phyloP scores from a whole-genome alignment of 2,329 filamentous ascomycete genomes.

The Phyllosticta ampelicida region DNA sequence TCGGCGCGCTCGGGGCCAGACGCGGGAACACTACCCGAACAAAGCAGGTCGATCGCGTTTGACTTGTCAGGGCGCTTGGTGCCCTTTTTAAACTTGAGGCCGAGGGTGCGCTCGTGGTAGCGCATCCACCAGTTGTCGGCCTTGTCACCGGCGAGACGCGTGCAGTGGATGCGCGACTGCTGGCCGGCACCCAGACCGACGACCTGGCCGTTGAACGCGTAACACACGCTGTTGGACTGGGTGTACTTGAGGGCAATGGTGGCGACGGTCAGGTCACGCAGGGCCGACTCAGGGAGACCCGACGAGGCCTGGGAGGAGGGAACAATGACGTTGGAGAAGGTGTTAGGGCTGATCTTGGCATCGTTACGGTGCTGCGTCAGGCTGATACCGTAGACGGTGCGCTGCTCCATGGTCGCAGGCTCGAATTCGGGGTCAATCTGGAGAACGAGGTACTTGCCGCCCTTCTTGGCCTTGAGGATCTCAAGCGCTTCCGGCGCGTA shows the following conservation, averaged over 20 bases:
- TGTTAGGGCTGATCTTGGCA: constrained; percentile 69
- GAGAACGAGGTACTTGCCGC: constrained; percentile 88
- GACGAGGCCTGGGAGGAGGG: constrained; percentile 68
- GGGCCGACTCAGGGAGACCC: constrained; percentile 65
- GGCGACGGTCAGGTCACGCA: constrained; percentile 84
- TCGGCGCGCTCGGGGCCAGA: constrained; percentile 72
- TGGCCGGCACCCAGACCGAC: constrained; percentile 92
- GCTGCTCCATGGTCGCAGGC: constrained; percentile 62
- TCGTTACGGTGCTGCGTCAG: constrained; percentile 91
- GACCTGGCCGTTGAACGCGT: constrained; percentile 86
- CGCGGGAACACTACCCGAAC: constrained; percentile 79
- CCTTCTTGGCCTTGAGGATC: constrained; percentile 96
- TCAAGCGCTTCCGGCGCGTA: constrained; percentile 79
- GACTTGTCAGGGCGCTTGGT: constrained; percentile 95
- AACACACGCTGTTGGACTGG: constrained; percentile 98
- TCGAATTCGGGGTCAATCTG: constrained; percentile 85
- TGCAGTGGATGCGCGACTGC: constrained; percentile 98
- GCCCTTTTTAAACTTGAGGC: constrained; percentile 94
- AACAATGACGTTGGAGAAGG: constrained; percentile 76
- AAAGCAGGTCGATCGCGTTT: constrained; percentile 93
- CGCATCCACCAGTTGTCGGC: constrained; percentile 99
- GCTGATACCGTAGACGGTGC: constrained; percentile 82
- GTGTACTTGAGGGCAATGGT: constrained; percentile 98
- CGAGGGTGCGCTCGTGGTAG: constrained; percentile 82
- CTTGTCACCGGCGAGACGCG: constrained; percentile 92